Percentiles rank a stretch among this genome's conserved stretches.
Evolutionary conservation across 345 rosid species (phyloP).

Genomic region (Crucihimalaya himalaica): DNA sequence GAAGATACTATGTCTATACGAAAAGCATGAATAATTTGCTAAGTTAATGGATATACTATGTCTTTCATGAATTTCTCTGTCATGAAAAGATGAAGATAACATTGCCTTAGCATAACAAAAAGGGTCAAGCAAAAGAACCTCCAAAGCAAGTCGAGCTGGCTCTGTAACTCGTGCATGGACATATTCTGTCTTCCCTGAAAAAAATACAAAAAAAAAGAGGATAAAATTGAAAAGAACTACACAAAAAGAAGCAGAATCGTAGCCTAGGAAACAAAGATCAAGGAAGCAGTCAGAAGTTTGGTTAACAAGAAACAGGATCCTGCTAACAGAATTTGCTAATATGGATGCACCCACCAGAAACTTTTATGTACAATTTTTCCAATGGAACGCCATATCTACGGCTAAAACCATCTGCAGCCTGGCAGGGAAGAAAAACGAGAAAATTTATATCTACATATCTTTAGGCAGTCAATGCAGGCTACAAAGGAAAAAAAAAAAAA

Average conservation of each 20-base stretch:
- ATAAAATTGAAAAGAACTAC: neutral
- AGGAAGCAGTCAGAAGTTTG: constrained; percentile 8
- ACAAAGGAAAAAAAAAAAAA: constrained; percentile 2
- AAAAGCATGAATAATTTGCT: neutral
- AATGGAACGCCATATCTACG: constrained; percentile 69
- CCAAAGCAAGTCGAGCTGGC: constrained; percentile 69
- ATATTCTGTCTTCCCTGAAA: constrained; percentile 88
- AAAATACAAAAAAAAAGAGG: neutral
- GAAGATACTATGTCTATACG: no score
- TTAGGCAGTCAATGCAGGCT: neutral
- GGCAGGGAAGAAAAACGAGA: constrained; percentile 35
- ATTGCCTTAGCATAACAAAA: constrained; percentile 28
- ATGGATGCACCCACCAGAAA: constrained; percentile 63
- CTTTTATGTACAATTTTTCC: constrained; percentile 62
- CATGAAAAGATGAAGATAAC: constrained; percentile 12
- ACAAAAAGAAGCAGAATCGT: constrained; percentile 1
- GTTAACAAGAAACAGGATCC: constrained; percentile 9
- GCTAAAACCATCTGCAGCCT: constrained; percentile 98
- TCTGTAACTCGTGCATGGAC: constrained; percentile 66
- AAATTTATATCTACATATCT: neutral
- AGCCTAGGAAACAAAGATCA: constrained; percentile 18
- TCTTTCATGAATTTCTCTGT: neutral
- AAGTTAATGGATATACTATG: constrained; percentile 4
- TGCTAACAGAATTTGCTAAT: constrained; percentile 2
- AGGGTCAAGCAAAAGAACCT: constrained; percentile 54